Conservation (phyloP, 1,284 basidiomycete species). For the Rhodofomes roseus region DNA sequence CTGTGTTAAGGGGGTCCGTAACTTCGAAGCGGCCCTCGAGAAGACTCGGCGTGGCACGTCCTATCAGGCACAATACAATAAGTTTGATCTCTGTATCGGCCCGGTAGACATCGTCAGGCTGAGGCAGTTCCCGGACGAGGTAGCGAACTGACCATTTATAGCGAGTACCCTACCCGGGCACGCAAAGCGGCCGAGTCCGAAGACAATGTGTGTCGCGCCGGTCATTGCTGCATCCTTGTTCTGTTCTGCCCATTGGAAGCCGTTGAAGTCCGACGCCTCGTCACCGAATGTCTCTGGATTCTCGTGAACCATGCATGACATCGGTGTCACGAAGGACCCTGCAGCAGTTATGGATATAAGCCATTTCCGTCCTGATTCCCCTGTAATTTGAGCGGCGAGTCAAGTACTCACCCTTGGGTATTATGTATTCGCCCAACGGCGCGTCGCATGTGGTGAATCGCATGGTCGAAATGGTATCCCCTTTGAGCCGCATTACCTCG, state of each 20-base stretch:
- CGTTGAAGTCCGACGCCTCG: slow-evolving; percentile 27
- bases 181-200: slow-evolving; percentile 34
- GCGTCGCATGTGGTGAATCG: slow-evolving; percentile 30
- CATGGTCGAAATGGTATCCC: slow-evolving; percentile 32
- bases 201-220: slow-evolving; percentile 30
- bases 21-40: slow-evolving; percentile 30
- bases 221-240: slow-evolving; percentile 31
- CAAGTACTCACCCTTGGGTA: slow-evolving; percentile 30
- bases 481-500: slow-evolving; percentile 36
- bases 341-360: neutral
- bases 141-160: slow-evolving; percentile 27
- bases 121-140: neutral
- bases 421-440: slow-evolving; percentile 28
- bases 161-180: slow-evolving; percentile 34
- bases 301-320: slow-evolving; percentile 31
- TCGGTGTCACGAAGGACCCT: slow-evolving; percentile 28
- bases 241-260: slow-evolving; percentile 31
- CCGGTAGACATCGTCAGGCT: neutral
- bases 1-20: slow-evolving; percentile 32
- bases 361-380: neutral
- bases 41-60: slow-evolving; percentile 28
- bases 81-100: slow-evolving; percentile 37
- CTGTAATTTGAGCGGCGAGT: neutral
- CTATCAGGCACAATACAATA: slow-evolving; percentile 30
- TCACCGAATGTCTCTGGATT: slow-evolving; percentile 27